Evolutionary conservation across 2,329 filamentous ascomycete species (phyloP).

Genomic region (Zasmidium citrigriseum): DNA sequence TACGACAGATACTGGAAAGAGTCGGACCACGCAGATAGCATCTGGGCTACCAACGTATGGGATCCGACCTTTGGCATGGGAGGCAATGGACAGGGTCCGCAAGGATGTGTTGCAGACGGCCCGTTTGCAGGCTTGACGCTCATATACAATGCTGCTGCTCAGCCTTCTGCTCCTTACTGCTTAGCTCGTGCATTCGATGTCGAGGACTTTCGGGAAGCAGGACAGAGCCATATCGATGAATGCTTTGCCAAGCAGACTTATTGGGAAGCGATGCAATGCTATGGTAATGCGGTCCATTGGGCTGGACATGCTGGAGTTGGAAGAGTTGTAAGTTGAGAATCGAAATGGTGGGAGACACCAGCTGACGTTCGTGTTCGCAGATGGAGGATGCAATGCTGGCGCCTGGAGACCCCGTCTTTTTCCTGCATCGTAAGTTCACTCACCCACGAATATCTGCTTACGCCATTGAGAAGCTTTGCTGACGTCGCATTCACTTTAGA

Average conservation of each 20-base stretch:
- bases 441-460: not conserved
- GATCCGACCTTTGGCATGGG: slow-evolving; percentile 19
- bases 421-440: slow-evolving; percentile 17
- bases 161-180: slow-evolving; percentile 11
- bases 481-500: slow-evolving; percentile 4
- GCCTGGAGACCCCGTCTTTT: slow-evolving; percentile 26
- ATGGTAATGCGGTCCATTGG: slow-evolving; percentile 22
- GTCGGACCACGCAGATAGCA: slow-evolving; percentile 17
- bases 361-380: slow-evolving; percentile 2
- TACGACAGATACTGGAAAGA: slow-evolving; percentile 22
- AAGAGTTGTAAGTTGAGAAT: slow-evolving; percentile 8
- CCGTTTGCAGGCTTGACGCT: slow-evolving; percentile 22
- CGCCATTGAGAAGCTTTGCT: not conserved
- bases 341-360: not conserved
- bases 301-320: slow-evolving; percentile 23
- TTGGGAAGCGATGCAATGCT: slow-evolving; percentile 19
- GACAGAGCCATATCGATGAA: slow-evolving; percentile 15
- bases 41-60: slow-evolving; percentile 19
- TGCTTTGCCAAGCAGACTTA: slow-evolving; percentile 17
- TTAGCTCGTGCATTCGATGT: slow-evolving; percentile 16
- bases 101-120: slow-evolving; percentile 18
- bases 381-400: slow-evolving; percentile 25
- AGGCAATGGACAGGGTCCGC: slow-evolving; percentile 10
- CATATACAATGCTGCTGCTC: slow-evolving; percentile 10
- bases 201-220: slow-evolving; percentile 13